Conservation (phyloP, 108 stramenopile species). For the Pseudonitzschia multiseries region DNA sequence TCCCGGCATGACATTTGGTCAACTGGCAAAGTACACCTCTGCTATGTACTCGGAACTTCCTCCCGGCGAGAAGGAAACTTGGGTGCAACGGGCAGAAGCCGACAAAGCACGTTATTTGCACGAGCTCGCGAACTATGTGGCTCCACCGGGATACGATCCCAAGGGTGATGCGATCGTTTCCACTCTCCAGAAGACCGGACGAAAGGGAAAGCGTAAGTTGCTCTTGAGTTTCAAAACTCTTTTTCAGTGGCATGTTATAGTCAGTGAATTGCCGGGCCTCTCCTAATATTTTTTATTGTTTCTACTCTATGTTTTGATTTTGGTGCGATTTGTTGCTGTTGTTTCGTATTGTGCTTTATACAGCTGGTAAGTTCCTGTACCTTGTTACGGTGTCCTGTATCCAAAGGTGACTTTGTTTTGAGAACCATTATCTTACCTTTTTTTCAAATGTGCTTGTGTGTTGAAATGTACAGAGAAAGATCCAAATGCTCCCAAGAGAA, state of each 20-base stretch:
- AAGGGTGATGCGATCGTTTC: conserved; percentile 78
- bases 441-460: not conserved
- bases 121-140: conserved; percentile 61
- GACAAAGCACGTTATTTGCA: conserved; percentile 85
- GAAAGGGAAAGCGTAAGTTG: conserved; percentile 44
- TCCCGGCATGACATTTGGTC: conserved; percentile 76
- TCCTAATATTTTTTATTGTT: not conserved
- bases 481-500: conserved; percentile 89
- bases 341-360: not conserved
- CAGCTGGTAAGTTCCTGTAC: not conserved
- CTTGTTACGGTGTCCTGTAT: no score
- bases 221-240: not conserved
- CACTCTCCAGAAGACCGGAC: conserved; percentile 42
- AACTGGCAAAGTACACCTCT: conserved; percentile 82
- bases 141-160: conserved; percentile 74
- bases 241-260: no score
- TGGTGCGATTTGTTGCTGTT: not conserved
- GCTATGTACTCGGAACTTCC: conserved; percentile 86
- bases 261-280: no score
- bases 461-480: conserved; percentile 44
- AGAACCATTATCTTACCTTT: no score
- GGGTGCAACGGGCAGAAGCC: conserved; percentile 73
- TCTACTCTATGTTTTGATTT: not conserved
- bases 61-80: conserved; percentile 71
- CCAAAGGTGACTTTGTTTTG: no score